These are phyloP conservation scores for Candida manassasensis DNA, from an alignment of 805 yeast species.

Conservation along the genomic window DNA sequence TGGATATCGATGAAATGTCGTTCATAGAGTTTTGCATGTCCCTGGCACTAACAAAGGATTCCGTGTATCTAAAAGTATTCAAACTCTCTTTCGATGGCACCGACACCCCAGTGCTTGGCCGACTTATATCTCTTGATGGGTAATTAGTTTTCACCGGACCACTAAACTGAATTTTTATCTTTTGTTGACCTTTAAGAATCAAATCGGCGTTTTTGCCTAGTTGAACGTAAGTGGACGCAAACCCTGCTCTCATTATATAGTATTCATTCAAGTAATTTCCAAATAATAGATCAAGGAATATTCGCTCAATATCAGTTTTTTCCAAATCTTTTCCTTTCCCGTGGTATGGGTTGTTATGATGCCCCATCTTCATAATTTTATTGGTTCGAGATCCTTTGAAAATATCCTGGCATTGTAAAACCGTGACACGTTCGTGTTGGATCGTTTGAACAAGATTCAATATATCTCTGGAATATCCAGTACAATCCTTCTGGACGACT, in stretches of 20 bases:
- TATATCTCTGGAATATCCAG: conserved; percentile 55
- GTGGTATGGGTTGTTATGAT: conserved; percentile 54
- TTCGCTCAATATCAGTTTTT: conserved; percentile 72
- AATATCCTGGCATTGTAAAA: conserved; percentile 76
- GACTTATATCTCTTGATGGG: background rate
- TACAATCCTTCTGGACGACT: conserved; percentile 60
- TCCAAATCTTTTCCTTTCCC: conserved; percentile 65
- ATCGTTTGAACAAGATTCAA: conserved; percentile 54
- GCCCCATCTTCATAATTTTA: conserved; percentile 61
- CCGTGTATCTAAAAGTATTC: conserved; percentile 13
- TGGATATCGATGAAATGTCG: conserved; percentile 6
- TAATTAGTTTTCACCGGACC: background rate
- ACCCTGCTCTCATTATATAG: conserved; percentile 60
- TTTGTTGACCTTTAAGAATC: conserved; percentile 41
- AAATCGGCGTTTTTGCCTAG: conserved; percentile 52
- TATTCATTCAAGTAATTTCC: conserved; percentile 66
- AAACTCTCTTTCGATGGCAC: background rate
- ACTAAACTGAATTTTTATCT: conserved; percentile 51
- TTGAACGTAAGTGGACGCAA: conserved; percentile 70
- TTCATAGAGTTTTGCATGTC: conserved; percentile 10
- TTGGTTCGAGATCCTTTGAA: conserved; percentile 65
- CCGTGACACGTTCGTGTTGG: conserved; percentile 61
- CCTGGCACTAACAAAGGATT: conserved; percentile 17
- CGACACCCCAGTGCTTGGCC: background rate
- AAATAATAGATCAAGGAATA: conserved; percentile 72